phyloP scores from a whole-genome alignment of 2,329 filamentous ascomycete species.

The Penicillium digitatum region DNA sequence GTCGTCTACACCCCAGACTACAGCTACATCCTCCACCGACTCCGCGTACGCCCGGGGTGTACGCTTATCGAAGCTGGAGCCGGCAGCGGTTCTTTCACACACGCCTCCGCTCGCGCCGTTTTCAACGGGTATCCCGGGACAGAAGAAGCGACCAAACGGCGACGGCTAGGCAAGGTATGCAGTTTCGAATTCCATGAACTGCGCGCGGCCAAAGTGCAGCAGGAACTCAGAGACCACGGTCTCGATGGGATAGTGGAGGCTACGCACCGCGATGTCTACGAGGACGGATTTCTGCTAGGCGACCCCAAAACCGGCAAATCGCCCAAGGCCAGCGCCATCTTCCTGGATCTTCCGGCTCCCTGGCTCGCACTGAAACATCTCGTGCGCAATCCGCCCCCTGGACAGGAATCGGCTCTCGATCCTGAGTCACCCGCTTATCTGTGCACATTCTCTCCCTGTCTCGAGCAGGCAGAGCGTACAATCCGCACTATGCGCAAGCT shows the following conservation, averaged over 20 bases:
- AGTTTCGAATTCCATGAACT: slow-evolving; percentile 51
- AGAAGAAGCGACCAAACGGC: slow-evolving; percentile 25
- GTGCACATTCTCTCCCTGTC: slow-evolving; percentile 94
- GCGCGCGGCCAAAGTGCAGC: slow-evolving; percentile 40
- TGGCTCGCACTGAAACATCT: slow-evolving; percentile 50
- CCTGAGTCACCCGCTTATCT: slow-evolving; percentile 69
- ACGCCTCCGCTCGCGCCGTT: slow-evolving; percentile 48
- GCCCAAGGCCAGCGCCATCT: slow-evolving; percentile 46
- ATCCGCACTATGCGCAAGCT: slow-evolving; percentile 73
- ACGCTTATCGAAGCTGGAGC: slow-evolving; percentile 51
- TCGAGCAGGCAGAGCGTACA: slow-evolving; percentile 89
- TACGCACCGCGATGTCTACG: slow-evolving; percentile 49
- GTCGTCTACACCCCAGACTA: slow-evolving; percentile 54
- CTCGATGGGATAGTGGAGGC: slow-evolving; percentile 44
- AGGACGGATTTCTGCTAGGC: slow-evolving; percentile 45
- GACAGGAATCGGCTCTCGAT: slow-evolving; percentile 57
- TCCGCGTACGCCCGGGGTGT: slow-evolving; percentile 46
- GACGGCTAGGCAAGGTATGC: slow-evolving; percentile 44
- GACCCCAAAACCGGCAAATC: slow-evolving; percentile 34
- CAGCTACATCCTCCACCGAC: slow-evolving; percentile 50
- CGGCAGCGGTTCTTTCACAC: slow-evolving; percentile 51
- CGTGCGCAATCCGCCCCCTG: slow-evolving; percentile 36
- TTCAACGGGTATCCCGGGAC: slow-evolving; percentile 44
- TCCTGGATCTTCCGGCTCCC: slow-evolving; percentile 50
- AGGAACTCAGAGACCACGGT: slow-evolving; percentile 45